Percentiles rank a stretch among this genome's conserved stretches.
phyloP scores from a whole-genome alignment of 2,329 filamentous ascomycete genomes.

The Monilinia polystroma region DNA sequence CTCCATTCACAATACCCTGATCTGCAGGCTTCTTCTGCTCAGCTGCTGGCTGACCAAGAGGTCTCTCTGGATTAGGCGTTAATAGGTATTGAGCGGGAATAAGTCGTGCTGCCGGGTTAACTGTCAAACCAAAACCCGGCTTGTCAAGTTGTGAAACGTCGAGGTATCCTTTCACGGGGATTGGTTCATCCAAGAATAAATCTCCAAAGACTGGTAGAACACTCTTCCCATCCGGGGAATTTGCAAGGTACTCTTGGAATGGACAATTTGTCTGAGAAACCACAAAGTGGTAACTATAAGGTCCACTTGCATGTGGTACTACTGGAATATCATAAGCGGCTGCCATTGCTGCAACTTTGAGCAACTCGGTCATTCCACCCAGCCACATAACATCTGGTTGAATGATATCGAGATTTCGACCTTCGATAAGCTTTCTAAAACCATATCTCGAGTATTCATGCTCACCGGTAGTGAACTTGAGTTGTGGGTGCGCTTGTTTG shows the following conservation, averaged over 20 bases:
- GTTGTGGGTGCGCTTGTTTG: conserved; percentile 83
- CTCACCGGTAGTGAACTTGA: conserved; percentile 95
- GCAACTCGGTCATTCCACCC: conserved; percentile 85
- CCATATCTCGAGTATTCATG: conserved; percentile 94
- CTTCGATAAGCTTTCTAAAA: conserved; percentile 91
- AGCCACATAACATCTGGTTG: conserved; percentile 99
- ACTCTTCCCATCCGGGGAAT: conserved; percentile 85
- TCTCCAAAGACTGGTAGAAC: conserved; percentile 91
- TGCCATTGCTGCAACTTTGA: conserved; percentile 85
- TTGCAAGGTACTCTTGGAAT: conserved; percentile 94
- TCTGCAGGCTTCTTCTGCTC: conserved; percentile 32
- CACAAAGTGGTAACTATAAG: conserved; percentile 95
- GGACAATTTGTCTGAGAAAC: conserved; percentile 90
- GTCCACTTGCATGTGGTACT: conserved; percentile 89
- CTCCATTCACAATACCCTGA: conserved; percentile 41
- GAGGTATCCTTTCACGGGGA: conserved; percentile 78
- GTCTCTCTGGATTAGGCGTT: conserved; percentile 59
- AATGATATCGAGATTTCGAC: conserved; percentile 88
- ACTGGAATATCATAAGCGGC: conserved; percentile 93
- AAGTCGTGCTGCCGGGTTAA: conserved; percentile 75
- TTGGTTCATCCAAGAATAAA: conserved; percentile 86
- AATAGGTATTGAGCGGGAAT: conserved; percentile 74
- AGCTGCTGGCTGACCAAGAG: conserved; percentile 40
- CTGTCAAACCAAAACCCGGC: conserved; percentile 84
- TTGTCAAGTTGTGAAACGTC: conserved; percentile 78